Evolutionary conservation across 2,329 filamentous ascomycete species (phyloP), one percentile per base, ranked within the genome.

Genomic region (Neofusicoccum kwambonambiense): DNA sequence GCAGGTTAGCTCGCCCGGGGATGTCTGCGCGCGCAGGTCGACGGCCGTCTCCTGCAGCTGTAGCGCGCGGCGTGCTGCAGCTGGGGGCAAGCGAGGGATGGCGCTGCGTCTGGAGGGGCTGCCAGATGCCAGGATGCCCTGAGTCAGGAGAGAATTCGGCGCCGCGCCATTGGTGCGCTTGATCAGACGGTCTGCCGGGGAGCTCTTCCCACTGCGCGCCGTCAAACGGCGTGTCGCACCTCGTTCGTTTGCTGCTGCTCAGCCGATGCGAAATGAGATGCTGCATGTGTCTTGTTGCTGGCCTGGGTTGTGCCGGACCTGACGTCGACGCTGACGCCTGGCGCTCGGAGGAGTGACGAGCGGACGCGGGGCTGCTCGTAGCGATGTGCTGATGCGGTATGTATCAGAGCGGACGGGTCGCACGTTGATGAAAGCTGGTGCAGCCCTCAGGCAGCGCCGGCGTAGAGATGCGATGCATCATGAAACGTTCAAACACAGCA

Each of bases 341-440:
- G 37, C 51, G 9, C 13, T 11, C 37, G 37, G 51, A 56, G 31
- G 9, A 13, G 35, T 41, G 51, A 19, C 9, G 9, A 34, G 35
- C 35, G 35, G 1, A n/a, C 27, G 51, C 31, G 51, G 34, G 37
- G 52, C 19, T 31, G 37, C 52, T 57, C 52, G 52, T 15, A 57
- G 52, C 52, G 52, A 57, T n/a, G 34, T 9, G 22, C 52, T 42
- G 52, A 56, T 56, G 52, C 52, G 52, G 52, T 56, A 56, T 56
- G 52, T 56, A 56, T 56, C 52, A 56, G 22, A 44, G 52, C 15
- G 52, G 39, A 57, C 52, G 37, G 51, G 51, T 56, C 51, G 51
- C 51, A 56, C n/a, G 37, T 56, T 56, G 51, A 56, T 56, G 51
- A 39, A 22, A 54, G 50, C 49, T 51, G 19, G 35, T 41, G 35